Percentiles rank a stretch among this genome's conserved stretches.
Conservation (phyloP, 2,329 filamentous ascomycete species). For the Phialocephala sp. region DNA sequence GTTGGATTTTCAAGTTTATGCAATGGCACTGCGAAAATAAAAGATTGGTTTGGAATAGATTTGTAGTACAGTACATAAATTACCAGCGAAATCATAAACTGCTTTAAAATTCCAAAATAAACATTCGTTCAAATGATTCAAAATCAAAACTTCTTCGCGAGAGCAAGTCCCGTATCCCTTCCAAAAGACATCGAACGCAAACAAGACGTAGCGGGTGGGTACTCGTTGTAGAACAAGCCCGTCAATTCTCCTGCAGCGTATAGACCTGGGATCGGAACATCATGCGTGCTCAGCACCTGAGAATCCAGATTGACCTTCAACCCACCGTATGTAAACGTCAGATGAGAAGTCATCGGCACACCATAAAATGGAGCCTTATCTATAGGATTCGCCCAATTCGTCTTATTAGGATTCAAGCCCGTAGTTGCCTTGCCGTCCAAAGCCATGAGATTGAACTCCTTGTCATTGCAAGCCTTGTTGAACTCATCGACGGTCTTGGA, state of each 20-base stretch:
- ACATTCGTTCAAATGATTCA: background rate
- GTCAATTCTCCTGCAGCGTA: conserved; percentile 28
- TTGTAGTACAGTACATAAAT: too few species aligned
- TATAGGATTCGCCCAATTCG: conserved; percentile 50
- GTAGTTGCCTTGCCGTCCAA: conserved; percentile 48
- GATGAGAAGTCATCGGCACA: conserved; percentile 40
- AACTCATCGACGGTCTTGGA: conserved; percentile 48
- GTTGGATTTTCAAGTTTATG: too few species aligned
- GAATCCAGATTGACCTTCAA: conserved; percentile 48
- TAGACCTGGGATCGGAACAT: conserved; percentile 46
- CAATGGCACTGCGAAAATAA: too few species aligned
- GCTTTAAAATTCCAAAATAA: too few species aligned
- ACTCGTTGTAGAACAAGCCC: conserved; percentile 23
- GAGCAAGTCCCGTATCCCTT: conserved; percentile 14
- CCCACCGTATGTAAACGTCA: conserved; percentile 46
- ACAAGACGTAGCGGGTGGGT: conserved; percentile 21
- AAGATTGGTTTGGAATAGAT: too few species aligned
- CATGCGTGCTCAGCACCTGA: conserved; percentile 47
- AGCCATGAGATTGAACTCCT: conserved; percentile 49
- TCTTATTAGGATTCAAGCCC: conserved; percentile 46
- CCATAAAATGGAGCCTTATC: conserved; percentile 46
- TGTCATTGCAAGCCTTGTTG: conserved; percentile 47
- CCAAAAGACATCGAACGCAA: conserved; percentile 15
- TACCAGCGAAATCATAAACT: too few species aligned
- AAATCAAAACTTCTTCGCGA: conserved; percentile 7